Evolutionary conservation across 2,329 filamentous ascomycete species (phyloP).

Genomic region (Drechslera avenae): DNA sequence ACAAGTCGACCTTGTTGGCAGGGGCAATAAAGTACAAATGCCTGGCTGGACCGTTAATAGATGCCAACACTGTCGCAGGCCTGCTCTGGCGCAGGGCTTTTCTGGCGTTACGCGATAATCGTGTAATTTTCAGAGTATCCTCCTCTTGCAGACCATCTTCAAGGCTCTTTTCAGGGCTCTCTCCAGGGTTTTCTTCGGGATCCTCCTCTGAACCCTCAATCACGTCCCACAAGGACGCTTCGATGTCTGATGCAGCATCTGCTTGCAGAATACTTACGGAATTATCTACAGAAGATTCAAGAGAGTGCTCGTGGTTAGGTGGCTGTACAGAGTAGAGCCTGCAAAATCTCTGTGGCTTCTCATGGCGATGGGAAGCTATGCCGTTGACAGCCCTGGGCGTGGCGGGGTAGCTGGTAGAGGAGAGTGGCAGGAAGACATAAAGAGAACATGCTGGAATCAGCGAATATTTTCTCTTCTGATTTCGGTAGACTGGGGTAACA

Average conservation of each 20-base stretch:
- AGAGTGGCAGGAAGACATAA: not conserved
- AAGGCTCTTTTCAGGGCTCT: not conserved
- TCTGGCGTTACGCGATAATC: conserved; percentile 16
- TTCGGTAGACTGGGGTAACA: not conserved
- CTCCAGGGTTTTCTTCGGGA: not conserved
- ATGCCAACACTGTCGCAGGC: conserved; percentile 26
- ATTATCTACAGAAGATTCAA: not conserved
- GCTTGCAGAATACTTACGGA: not conserved
- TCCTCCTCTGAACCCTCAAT: not conserved
- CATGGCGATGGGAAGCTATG: conserved; percentile 4
- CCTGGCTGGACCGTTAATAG: conserved; percentile 22
- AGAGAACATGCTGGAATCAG: not conserved
- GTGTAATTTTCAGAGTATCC: not conserved
- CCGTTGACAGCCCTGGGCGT: not conserved
- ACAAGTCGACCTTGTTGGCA: conserved; percentile 19
- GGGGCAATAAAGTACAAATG: conserved; percentile 24
- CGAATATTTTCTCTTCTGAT: not conserved
- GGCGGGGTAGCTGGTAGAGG: not conserved
- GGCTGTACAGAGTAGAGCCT: conserved; percentile 1
- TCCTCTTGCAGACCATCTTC: too few relatives aligned
- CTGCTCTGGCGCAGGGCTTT: conserved; percentile 30
- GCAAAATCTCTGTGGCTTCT: conserved; percentile 1
- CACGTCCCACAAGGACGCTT: not conserved
- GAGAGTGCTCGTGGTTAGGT: not conserved
- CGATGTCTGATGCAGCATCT: not conserved